Base-by-base conservation (phyloP, 495 filamentous ascomycete genomes). In the Podospora didyma region DNA sequence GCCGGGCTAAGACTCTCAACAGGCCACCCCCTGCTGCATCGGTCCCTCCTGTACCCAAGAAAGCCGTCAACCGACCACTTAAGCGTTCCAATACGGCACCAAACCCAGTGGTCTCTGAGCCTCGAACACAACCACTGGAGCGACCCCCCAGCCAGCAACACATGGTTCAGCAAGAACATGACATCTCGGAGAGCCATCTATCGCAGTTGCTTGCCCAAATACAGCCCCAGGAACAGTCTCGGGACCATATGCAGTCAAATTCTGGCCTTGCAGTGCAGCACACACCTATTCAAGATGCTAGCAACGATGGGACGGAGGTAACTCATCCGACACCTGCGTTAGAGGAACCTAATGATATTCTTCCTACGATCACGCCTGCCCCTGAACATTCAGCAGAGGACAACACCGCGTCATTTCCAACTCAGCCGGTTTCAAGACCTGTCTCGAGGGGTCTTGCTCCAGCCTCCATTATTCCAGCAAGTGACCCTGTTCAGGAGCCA, bases 51-150 rank as follows among this genome's bases (percentile, higher is more conserved):
- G 48, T 31, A 11, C 48, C 59, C 1, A 61, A 60, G 22, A 67
- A 60, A 35, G 23, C 52, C 3, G 16, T 53, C 3, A 56, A 22
- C 51, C 63, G 62, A 2, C 37, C 66, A 7, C 51, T 70, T 20
- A 67, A 65, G 22, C 44, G 64, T 17, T 62, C 66, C 0, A 60
- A 65, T 22, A 69, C 68, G 3, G 66, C 66, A 6, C 68, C 68
- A 23, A 54, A 51, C 21, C 51, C 63, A 7, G 14, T 37, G 2
- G 10, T 51, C 5, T 46, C 59, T 19, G 59, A 67, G 20, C 34
- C 4, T 21, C 48, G 57, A 34, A 31, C 50, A 17, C 53, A 52
- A 17, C 6, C 10, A 21, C 47, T 9, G 34, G 47, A 31, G 24
- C 47, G n/a, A 16, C 24, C 47, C 4, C 12, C 24, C 26, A 49